These are phyloP conservation scores for Penicillium nordicum DNA, from an alignment of 2,329 filamentous ascomycete species.

Conservation along the genomic window DNA sequence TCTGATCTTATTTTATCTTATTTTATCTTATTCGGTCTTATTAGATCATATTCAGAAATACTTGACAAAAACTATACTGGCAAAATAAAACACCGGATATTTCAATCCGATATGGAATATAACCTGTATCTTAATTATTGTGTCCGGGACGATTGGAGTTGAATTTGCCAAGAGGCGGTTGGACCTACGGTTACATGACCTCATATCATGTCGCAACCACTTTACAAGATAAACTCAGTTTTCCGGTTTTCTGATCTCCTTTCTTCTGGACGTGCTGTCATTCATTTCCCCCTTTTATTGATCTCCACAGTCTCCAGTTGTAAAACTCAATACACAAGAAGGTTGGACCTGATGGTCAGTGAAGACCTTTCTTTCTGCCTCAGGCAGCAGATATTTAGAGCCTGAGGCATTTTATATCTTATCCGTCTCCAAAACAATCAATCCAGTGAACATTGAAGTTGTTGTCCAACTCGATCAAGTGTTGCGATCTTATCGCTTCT, in stretches of 20 bases:
- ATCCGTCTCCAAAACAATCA: neutral
- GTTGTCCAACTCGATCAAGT: neutral
- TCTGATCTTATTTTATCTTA: neutral
- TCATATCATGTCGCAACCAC: neutral
- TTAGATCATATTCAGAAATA: neutral
- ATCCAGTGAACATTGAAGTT: neutral
- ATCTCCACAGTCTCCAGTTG: neutral
- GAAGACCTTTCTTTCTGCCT: no score
- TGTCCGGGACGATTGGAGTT: neutral
- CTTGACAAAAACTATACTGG: neutral
- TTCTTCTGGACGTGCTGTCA: neutral
- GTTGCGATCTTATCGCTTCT: slow-evolving; percentile 7
- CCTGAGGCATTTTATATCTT: no score
- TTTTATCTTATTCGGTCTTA: neutral
- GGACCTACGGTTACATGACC: neutral
- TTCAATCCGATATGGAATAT: no score
- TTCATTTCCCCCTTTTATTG: neutral
- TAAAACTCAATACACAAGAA: neutral
- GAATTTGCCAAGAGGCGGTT: neutral
- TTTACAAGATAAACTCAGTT: neutral
- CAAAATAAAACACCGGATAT: neutral
- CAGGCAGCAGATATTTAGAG: no score
- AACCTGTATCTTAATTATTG: neutral
- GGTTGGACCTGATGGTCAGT: neutral
- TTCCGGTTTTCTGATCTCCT: neutral